Base-by-base conservation (phyloP, 225 moss, liverwort and hornwort genomes). In the Polytrichum formosum region DNA sequence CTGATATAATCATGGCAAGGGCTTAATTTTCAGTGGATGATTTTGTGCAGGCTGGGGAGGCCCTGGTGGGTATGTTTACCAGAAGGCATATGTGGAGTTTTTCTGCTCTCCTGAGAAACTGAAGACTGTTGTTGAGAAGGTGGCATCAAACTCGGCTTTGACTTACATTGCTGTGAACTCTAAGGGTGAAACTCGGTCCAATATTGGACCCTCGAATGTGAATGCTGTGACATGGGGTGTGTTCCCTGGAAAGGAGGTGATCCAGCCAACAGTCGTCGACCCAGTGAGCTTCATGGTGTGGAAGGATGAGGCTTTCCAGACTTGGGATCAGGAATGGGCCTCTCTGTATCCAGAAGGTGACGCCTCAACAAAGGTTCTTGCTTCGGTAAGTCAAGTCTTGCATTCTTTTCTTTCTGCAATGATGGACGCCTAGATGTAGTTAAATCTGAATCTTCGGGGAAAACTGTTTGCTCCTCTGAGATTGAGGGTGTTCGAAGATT, bases 211-310 rank as follows among this genome's bases (percentile, higher is more conserved):
- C 33, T 83, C 83, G 2, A 89, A 81, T 70, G 96, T 94, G 0
- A 97, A 97, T 61, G 96, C 94, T 16, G 96, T 97, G 18, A 94
- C 94, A 0, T 94, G 94, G 96, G 96, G 96, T 74, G 94, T 97
- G 35, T 97, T 97, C 55, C 96, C 94, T 64, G 94, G 84, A 7
- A 94, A 94, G 73, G 94, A 97, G 76, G 89, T 97, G 16, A 82
- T 94, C 61, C 96, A 97, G 73, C 96, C 94, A 2, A 97, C 94
- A 23, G 94, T 94, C 2, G 92, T 94, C 63, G 94, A 92, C 53
- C 96, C 92, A 27, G 89, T 93, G 5, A 97, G 94, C 79, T 97
- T 97, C 76, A 87, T 97, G 87, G 92, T 92, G 29, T 97, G 96
- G 96, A 97, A 97, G 78, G 96, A 94, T 61, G 94, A 97, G 75